These are phyloP conservation scores for Metschnikowia cerradonensis DNA, from an alignment of 805 yeast genomes.

Conservation along the genomic window DNA sequence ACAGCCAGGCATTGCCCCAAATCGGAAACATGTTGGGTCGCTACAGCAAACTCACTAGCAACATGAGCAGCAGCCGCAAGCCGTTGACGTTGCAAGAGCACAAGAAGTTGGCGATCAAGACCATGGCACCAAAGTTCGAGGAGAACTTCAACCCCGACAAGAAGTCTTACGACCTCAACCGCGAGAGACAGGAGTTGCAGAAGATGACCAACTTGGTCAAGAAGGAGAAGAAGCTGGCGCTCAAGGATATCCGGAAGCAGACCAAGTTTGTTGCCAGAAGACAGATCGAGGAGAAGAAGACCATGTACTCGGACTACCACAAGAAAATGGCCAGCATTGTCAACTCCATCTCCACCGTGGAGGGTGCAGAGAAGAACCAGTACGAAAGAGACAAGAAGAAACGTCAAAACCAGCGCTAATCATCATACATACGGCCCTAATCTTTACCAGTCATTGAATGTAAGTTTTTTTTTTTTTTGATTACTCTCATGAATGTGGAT, in stretches of 20 bases:
- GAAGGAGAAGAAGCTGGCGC: constrained; percentile 83
- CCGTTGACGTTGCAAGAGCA: constrained; percentile 84
- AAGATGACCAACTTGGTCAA: constrained; percentile 83
- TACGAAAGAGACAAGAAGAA: constrained; percentile 81
- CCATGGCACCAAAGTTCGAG: constrained; percentile 87
- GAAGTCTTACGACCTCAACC: constrained; percentile 83
- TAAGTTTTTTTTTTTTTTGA: no score
- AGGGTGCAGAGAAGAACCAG: constrained; percentile 91
- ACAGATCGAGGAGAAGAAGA: constrained; percentile 73
- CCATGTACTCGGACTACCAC: constrained; percentile 75
- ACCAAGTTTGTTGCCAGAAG: constrained; percentile 83
- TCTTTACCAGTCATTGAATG: no score
- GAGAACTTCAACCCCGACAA: constrained; percentile 94
- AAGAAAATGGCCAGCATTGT: constrained; percentile 83
- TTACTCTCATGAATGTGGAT: no score
- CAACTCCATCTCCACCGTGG: constrained; percentile 85
- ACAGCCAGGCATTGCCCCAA: constrained; percentile 28
- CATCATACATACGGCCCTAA: no score
- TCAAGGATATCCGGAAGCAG: constrained; percentile 89
- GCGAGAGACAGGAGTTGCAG: constrained; percentile 73
- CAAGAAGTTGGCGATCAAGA: constrained; percentile 76
- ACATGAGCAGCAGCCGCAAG: constrained; percentile 25
- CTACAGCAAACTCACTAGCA: constrained; percentile 42
- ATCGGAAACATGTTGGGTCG: constrained; percentile 39
- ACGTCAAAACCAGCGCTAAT: constrained; percentile 41